phyloP scores from a whole-genome alignment of 257 asterid genomes.

The Rhazya stricta region DNA sequence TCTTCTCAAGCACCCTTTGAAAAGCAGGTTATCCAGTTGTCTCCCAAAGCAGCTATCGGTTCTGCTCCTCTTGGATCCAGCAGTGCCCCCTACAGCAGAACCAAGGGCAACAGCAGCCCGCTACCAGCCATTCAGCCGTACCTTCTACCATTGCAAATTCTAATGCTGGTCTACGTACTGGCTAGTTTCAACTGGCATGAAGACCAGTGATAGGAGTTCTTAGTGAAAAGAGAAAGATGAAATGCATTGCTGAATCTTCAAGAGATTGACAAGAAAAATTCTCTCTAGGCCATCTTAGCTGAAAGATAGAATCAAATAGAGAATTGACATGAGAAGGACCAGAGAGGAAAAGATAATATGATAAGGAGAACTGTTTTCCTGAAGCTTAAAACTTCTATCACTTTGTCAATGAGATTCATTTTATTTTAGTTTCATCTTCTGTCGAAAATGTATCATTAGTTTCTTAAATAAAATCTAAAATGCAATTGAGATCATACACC shows the following conservation, averaged over 20 bases:
- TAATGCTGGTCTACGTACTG: not conserved
- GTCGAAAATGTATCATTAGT: not conserved
- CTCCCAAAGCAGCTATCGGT: slow-evolving; percentile 88
- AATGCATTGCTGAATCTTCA: not conserved
- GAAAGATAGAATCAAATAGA: not conserved
- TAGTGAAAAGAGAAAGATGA: not conserved
- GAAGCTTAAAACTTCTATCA: not conserved
- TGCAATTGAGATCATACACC: not conserved
- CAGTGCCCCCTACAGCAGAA: slow-evolving; percentile 78
- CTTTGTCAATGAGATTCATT: not conserved
- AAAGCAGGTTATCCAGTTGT: slow-evolving; percentile 91
- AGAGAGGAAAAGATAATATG: not conserved
- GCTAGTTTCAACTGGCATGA: not conserved
- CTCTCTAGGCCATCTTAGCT: not conserved
- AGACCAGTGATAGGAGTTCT: not conserved
- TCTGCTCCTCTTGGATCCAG: slow-evolving; percentile 93
- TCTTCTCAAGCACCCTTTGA: slow-evolving; percentile 70
- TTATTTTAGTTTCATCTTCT: not conserved
- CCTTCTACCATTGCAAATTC: slow-evolving; percentile 43
- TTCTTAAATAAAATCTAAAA: not conserved
- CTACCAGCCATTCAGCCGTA: slow-evolving; percentile 75
- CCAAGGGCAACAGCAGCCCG: slow-evolving; percentile 92
- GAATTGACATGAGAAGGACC: not conserved
- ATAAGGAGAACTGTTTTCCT: not conserved
- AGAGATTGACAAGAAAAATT: not conserved